phyloP scores from a whole-genome alignment of 2,329 filamentous ascomycete species.

The Alternaria angustiovoidea region DNA sequence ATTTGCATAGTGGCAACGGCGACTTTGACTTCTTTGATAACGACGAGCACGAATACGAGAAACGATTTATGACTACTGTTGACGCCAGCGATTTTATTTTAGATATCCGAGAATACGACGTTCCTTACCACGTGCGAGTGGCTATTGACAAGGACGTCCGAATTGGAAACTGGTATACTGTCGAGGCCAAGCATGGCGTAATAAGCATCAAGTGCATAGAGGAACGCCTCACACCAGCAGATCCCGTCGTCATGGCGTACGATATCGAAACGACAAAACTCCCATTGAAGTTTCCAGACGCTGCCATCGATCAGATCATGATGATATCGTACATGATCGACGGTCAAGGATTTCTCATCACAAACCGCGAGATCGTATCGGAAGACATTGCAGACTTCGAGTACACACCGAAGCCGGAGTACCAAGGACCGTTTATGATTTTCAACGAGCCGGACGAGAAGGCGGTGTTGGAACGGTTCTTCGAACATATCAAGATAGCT shows the following conservation, averaged over 20 bases:
- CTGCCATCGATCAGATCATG: constrained; percentile 95
- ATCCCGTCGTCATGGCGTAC: constrained; percentile 98
- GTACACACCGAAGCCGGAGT: constrained; percentile 97
- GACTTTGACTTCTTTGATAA: constrained; percentile 93
- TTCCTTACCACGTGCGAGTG: constrained; percentile 98
- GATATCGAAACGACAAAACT: constrained; percentile 98
- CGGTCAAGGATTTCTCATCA: constrained; percentile 96
- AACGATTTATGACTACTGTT: constrained; percentile 77
- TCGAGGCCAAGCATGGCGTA: constrained; percentile 90
- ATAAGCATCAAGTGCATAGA: constrained; percentile 85
- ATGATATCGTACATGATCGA: constrained; percentile 99
- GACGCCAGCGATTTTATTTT: constrained; percentile 97
- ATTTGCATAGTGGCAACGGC: constrained; percentile 68
- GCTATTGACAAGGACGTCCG: constrained; percentile 97
- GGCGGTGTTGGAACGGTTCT: constrained; percentile 86
- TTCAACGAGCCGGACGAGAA: constrained; percentile 98
- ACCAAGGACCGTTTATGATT: constrained; percentile 93
- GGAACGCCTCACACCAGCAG: constrained; percentile 86
- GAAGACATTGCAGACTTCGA: constrained; percentile 98
- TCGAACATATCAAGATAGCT: constrained; percentile 93
- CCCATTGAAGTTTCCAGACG: constrained; percentile 95
- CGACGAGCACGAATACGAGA: constrained; percentile 81
- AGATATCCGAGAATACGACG: constrained; percentile 98
- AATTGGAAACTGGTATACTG: constrained; percentile 95
- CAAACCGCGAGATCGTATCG: constrained; percentile 95